Percentiles rank a stretch among this genome's conserved stretches.
Conservation (phyloP, 192 early-diverging fungal species). For the Dispira parvispora region DNA sequence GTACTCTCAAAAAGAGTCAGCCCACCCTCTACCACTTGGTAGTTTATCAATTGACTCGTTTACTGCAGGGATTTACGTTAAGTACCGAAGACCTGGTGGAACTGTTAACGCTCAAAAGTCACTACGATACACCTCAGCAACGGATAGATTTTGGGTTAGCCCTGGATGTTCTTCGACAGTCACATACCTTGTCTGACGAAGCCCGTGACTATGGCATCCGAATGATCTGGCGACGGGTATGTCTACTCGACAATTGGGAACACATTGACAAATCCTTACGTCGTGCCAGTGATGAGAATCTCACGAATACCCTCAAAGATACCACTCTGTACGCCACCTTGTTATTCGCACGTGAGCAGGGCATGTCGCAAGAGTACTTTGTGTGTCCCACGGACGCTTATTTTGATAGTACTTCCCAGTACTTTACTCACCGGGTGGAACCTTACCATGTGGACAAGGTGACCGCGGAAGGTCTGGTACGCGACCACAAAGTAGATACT, state of each 20-base stretch:
- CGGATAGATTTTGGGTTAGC: slow-evolving; percentile 6
- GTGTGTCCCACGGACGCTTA: not conserved
- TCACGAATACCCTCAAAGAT: slow-evolving; percentile 2
- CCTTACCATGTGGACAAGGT: too few relatives aligned
- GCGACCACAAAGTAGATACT: not conserved
- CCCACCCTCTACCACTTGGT: not conserved
- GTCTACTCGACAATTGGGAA: slow-evolving; percentile 1
- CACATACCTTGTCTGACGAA: not conserved
- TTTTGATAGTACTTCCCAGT: not conserved
- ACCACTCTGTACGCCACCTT: slow-evolving; percentile 1
- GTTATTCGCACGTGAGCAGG: not conserved
- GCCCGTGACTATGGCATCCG: not conserved
- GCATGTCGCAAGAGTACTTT: slow-evolving; percentile 1
- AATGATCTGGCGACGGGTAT: slow-evolving; percentile 8
- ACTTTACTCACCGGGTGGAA: not conserved
- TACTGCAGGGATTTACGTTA: not conserved
- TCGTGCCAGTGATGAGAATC: slow-evolving; percentile 6
- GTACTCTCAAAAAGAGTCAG: not conserved
- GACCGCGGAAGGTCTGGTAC: not conserved
- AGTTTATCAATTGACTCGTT: not conserved
- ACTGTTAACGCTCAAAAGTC: not conserved
- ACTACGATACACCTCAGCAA: not conserved
- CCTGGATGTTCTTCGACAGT: slow-evolving; percentile 5
- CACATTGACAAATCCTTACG: not conserved
- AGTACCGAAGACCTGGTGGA: slow-evolving; percentile 2